Conservation (phyloP, 2,329 filamentous ascomycete genomes). For the Pezizomycotina sp. region DNA sequence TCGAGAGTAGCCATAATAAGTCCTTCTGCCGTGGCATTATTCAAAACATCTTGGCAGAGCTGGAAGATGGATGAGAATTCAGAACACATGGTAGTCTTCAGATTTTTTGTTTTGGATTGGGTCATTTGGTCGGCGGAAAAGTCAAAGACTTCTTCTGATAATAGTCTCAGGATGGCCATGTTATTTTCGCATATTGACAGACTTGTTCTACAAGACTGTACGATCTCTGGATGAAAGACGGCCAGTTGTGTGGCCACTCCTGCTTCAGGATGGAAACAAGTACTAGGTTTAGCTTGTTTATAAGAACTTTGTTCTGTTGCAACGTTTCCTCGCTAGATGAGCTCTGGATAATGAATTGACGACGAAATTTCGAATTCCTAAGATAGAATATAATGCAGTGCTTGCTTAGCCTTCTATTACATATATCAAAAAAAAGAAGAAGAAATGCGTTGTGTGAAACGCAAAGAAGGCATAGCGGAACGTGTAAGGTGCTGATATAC, state of each 20-base stretch:
- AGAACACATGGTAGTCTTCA: constrained; percentile 97
- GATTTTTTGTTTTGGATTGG: constrained; percentile 85
- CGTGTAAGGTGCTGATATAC: constrained; percentile 33
- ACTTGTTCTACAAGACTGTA: constrained; percentile 85
- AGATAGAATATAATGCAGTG: constrained; percentile 22
- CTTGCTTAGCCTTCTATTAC: no score
- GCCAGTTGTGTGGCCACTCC: constrained; percentile 99
- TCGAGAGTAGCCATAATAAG: constrained; percentile 93
- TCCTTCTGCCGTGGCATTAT: constrained; percentile 71
- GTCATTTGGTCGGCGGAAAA: constrained; percentile 99
- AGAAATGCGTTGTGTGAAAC: constrained; percentile 3
- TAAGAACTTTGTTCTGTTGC: constrained; percentile 65
- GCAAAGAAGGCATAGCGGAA: constrained; percentile 3
- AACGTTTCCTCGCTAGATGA: constrained; percentile 80
- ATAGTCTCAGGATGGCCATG: constrained; percentile 88
- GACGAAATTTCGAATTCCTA: constrained; percentile 96
- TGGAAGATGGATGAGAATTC: constrained; percentile 98
- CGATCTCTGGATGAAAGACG: constrained; percentile 98
- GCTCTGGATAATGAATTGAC: constrained; percentile 95
- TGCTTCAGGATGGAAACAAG: constrained; percentile 96
- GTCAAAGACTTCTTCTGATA: constrained; percentile 97
- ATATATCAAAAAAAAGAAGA: constrained; percentile 3
- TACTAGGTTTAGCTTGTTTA: constrained; percentile 97
- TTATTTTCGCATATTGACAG: constrained; percentile 99
- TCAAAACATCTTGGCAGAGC: constrained; percentile 87